These are phyloP conservation scores for Tuber indicum DNA, from an alignment of 495 filamentous ascomycete genomes.

Conservation along the genomic window DNA sequence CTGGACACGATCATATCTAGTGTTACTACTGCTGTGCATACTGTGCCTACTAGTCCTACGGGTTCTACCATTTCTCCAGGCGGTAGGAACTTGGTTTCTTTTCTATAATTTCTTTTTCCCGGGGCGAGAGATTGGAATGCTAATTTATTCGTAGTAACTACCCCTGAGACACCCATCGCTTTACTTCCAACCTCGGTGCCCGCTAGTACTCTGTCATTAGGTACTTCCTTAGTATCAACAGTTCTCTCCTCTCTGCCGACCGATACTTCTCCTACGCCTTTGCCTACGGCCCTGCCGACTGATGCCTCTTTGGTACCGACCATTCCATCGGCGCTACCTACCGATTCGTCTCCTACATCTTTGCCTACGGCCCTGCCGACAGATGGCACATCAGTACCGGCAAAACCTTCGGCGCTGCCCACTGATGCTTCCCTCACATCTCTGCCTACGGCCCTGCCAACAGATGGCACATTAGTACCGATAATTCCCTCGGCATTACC, in stretches of 20 bases:
- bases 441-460: background rate
- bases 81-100: constrained; percentile 15
- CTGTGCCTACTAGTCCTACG: constrained; percentile 1
- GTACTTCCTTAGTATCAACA: constrained; percentile 11
- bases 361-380: background rate
- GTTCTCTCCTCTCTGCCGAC: constrained; percentile 10
- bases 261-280: background rate
- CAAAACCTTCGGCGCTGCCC: constrained; percentile 7
- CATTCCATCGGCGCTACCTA: background rate
- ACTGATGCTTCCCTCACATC: background rate
- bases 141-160: constrained; percentile 18
- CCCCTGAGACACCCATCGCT: constrained; percentile 1
- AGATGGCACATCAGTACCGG: constrained; percentile 4
- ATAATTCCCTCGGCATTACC: background rate
- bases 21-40: background rate
- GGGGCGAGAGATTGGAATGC: background rate
- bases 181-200: background rate
- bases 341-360: background rate
- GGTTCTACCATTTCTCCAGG: constrained; percentile 4
- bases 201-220: background rate
- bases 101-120: background rate
- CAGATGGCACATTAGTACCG: background rate
- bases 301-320: background rate
- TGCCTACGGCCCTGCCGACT: constrained; percentile 5
- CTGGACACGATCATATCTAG: background rate